These are phyloP conservation scores for Dorcoceras hygrometricum DNA, from an alignment of 257 asterid genomes.

Conservation along the genomic window DNA sequence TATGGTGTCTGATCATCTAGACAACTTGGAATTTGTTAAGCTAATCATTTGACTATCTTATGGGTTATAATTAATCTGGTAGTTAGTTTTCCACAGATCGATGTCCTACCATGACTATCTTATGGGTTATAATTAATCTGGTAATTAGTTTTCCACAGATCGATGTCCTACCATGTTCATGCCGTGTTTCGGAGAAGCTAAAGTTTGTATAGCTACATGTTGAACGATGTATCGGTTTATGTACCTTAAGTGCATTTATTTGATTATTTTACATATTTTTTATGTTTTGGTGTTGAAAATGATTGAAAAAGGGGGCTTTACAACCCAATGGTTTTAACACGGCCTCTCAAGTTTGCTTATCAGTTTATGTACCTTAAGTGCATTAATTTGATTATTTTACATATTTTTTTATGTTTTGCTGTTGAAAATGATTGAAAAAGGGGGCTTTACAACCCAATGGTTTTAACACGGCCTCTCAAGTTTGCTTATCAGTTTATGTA, in stretches of 20 bases:
- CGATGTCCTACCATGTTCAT: background rate
- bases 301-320: too few species aligned
- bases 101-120: background rate
- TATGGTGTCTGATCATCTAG: background rate
- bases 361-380: background rate
- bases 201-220: background rate
- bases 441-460: too few species aligned
- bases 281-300: background rate
- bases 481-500: too few species aligned
- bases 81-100: background rate
- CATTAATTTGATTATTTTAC: too few species aligned
- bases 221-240: background rate
- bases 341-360: too few species aligned
- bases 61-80: background rate
- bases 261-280: too few species aligned
- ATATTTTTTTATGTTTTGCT: background rate
- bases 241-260: background rate
- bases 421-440: background rate
- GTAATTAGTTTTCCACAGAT: background rate
- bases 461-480: too few species aligned
- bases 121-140: background rate
- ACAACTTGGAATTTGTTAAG: background rate
- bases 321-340: too few species aligned
- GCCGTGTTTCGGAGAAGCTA: background rate
- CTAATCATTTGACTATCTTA: background rate